Evolutionary conservation across 2,329 filamentous ascomycete species (phyloP), one percentile per base, ranked within the genome.

Genomic region (Beauveria pseudobassiana): DNA sequence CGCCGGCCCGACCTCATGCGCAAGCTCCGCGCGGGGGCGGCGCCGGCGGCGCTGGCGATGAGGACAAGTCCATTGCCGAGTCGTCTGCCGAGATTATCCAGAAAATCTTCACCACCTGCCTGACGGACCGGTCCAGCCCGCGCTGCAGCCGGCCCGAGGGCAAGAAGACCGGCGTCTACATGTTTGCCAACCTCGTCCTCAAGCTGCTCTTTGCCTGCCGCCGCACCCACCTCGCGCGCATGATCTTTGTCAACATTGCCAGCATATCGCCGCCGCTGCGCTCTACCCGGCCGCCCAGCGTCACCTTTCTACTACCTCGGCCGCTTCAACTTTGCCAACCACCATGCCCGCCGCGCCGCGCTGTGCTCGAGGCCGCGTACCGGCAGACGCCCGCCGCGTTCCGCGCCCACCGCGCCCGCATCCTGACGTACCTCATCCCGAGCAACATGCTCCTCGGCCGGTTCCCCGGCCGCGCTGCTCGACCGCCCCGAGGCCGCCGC

Each of bases 221-320:
- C 42, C 95, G 93, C 73, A 90, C 90, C 3, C 85, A 90, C 64
- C 87, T 92, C 61, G 92, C 91, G 18, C 89, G 90, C 66, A 91
- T 93, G 73, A 90, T 97, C 69, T 95, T 97, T 71, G 88, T 87
- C 66, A 96, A 95, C 70, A 93, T 97, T 65, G 87, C 87, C 55
- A 87, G 89, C 62, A 89, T 90, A 66, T 93, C 90, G 0, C 92
- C 92, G 1, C 90, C 91, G 0, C 77, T 98, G 14, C 81, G 84
- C 1, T 90, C 57, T 98, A 96, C 70, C 91, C 93, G 2, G 91
- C 90, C 24, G 84, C 89, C 6, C 90, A 98, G 71, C 86, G 91
- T 96, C 56, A 96, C 92, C 3, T 98, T 93, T 68, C 16, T 97
- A 96, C 77, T 96, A 96, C 71, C 87, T 98, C 6, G 93, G 93